Evolutionary conservation across 2,329 filamentous ascomycete genomes (phyloP), one percentile per base, ranked within the genome.

Genomic region (Camillea tinctor): DNA sequence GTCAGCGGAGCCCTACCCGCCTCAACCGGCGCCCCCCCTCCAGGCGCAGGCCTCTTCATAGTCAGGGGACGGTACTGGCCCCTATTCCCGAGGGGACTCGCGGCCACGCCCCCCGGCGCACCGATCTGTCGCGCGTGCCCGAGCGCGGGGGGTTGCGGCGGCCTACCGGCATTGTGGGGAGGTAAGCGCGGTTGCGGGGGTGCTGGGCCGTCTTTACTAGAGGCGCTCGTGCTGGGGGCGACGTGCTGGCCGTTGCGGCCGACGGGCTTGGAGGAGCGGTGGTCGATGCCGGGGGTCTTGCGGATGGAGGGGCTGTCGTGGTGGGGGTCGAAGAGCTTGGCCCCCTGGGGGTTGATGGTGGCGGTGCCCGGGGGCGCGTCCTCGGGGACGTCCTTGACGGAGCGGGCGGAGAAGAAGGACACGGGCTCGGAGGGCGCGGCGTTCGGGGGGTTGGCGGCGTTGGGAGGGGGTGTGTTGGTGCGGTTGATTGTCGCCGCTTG

Each of bases 211-310:
- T 30, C 26, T 7, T 30, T 30, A 30, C 26, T 9, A 9, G 7
- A 7, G 36, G 36, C 36, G 36, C 17, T n/a, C 13, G 36, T 44
- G 36, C 4, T 44, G 13, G 36, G 36, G 13, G 36, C 72, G 0
- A 86, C 77, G 60, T 87, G 84, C 63, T 84, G 79, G 0, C 81
- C 77, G 52, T 79, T 81, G 63, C 82, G 84, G 3, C 82, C 83
- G 1, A 97, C 77, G 0, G 93, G 92, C 56, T 89, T 88, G 4
- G 90, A 93, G 55, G 86, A 88, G 21, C 79, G 87, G 71, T 96
- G 92, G 69, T 97, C 92, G 48, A 97, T 84, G 2, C 93, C 93
- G 0, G 90, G 90, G 0, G 94, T 97, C 72, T 94, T 93, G 62
- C 92, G 86, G 71, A 97, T 93, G 0, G 93, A 95, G 0, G 93